A percentile compares a stretch with the other conserved stretches of the same genome.
Evolutionary conservation across 1,284 basidiomycete species (phyloP).

Genomic region (Marasmius oreades): DNA sequence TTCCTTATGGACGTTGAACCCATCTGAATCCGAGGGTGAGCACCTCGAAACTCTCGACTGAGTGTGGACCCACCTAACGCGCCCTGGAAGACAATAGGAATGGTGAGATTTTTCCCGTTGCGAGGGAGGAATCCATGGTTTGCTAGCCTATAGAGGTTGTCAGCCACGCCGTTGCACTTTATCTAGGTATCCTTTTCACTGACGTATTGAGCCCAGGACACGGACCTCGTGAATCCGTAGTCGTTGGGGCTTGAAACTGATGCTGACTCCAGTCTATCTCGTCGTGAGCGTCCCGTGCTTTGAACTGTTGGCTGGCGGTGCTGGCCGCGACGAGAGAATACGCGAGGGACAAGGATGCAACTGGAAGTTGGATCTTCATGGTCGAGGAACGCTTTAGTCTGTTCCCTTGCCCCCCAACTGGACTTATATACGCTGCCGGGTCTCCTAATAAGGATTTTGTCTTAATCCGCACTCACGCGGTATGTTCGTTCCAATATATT

Average conservation of each 20-base stretch:
- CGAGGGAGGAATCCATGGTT: slow-evolving; percentile 11
- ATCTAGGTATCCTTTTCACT: not conserved
- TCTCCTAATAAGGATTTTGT: no score
- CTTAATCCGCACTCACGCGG: no score
- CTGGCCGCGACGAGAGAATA: not conserved
- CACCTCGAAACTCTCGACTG: no score
- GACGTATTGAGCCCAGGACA: slow-evolving; percentile 10
- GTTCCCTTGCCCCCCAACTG: no score
- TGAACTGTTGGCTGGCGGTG: not conserved
- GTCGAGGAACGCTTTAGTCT: not conserved
- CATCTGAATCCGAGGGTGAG: slow-evolving; percentile 19
- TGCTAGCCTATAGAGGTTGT: not conserved
- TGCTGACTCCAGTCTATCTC: slow-evolving; percentile 6
- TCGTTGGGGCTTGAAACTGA: not conserved
- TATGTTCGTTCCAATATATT: no score
- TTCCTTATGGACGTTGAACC: slow-evolving; percentile 14
- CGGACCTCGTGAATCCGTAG: slow-evolving; percentile 1
- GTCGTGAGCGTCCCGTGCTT: not conserved
- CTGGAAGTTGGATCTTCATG: not conserved
- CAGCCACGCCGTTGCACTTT: no score
- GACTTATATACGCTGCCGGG: no score
- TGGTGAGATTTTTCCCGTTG: slow-evolving; percentile 3
- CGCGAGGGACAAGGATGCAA: not conserved
- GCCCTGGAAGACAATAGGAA: not conserved
- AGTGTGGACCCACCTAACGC: not conserved